Base-by-base conservation (phyloP, 2,329 filamentous ascomycete genomes). In the Bertia moriformis region DNA sequence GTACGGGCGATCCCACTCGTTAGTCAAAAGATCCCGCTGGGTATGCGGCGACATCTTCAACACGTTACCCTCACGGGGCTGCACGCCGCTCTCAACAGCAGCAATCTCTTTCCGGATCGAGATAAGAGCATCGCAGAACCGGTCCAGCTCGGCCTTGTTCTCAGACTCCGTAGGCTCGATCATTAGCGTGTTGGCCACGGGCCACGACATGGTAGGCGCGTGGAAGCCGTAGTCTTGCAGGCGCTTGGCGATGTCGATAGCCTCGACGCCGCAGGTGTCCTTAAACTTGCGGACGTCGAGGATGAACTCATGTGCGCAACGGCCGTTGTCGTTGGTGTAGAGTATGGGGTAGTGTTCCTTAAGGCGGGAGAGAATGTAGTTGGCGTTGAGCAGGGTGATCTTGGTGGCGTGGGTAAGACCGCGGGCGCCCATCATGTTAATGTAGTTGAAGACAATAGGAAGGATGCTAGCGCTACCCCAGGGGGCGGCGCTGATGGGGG, bases 191-290 rank as follows among this genome's bases (percentile, higher is more conserved):
- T 93, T 93, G 39, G 85, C 73, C 2, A 96, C 87, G 1, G 89
- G 89, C 84, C 85, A 95, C 56, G 79, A 87, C 89, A 96, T 95
- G 39, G 89, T 96, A 0, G 89, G 89, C 1, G 88, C 84, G 60
- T 96, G 89, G 73, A 96, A 96, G 32, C 89, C 89, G 56, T 93
- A 96, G 56, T 96, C 89, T 61, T 95, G 88, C 15, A 96, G 75
- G 45, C 89, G 84, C 70, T 96, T 96, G 52, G 89, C 89, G 46
- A 96, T 83, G 54, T 96, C 89, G 49, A 94, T 91, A 19, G 83
- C 89, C 62, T 95, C 88, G 49, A 96, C 66, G 18, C 85, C 86
- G 4, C 82, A 76, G 1, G 77, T 75, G 40, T 88, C 81, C 55
- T 85, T 83, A 69, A 95, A 94, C 18, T 76, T 73, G 17, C 89